These are phyloP conservation scores for Rhododendron williamsianum DNA, from an alignment of 148 eudicot species.

Conservation along the genomic window DNA sequence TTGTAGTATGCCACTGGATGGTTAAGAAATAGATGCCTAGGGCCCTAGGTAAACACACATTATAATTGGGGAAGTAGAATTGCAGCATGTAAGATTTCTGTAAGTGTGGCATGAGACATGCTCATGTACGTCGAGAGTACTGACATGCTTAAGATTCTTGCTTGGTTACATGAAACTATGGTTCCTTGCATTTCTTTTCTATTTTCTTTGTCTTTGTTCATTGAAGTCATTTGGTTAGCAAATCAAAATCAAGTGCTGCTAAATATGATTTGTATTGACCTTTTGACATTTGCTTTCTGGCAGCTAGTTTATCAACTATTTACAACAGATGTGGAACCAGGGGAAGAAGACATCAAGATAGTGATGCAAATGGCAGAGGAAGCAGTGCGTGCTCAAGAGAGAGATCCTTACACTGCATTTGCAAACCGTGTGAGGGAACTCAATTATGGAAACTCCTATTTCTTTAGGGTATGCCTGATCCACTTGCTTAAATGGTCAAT, in stretches of 20 bases:
- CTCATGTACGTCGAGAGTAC: too few relatives aligned
- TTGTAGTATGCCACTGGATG: neutral
- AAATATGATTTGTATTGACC: neutral
- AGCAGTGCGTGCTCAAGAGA: slow-evolving; percentile 83
- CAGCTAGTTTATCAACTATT: slow-evolving; percentile 91
- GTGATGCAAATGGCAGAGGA: slow-evolving; percentile 98
- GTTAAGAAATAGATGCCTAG: neutral
- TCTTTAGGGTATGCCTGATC: slow-evolving; percentile 53
- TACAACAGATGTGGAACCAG: slow-evolving; percentile 62
- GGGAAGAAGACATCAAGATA: slow-evolving; percentile 75
- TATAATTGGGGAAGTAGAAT: neutral
- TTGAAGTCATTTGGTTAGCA: neutral
- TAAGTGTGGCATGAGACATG: neutral
- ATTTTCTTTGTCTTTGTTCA: neutral
- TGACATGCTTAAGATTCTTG: too few relatives aligned
- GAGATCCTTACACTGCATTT: slow-evolving; percentile 92
- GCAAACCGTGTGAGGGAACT: slow-evolving; percentile 83
- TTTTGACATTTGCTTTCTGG: slow-evolving; percentile 11
- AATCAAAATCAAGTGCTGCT: neutral
- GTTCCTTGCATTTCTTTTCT: neutral
- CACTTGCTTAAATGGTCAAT: neutral
- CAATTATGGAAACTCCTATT: slow-evolving; percentile 83
- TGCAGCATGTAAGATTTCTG: neutral
- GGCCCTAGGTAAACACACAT: too few relatives aligned
- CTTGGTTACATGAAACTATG: neutral